Evolutionary conservation across 345 rosid genomes (phyloP), one percentile per base, ranked within the genome.

Genomic region (Kandelia obovata): DNA sequence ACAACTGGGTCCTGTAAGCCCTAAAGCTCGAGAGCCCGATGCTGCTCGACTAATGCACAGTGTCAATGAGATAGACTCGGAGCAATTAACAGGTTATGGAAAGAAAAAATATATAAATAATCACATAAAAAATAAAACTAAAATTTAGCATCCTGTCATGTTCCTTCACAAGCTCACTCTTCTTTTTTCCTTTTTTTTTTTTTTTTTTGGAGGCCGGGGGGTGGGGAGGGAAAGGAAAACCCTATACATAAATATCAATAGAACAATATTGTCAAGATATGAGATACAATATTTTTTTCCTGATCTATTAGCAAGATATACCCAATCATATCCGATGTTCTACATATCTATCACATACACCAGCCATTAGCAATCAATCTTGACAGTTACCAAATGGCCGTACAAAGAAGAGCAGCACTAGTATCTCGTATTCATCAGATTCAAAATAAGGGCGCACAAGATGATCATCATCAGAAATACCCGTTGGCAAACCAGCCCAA

Each of bases 271-370:
- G 19, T 37, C 46, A 32, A 35, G 37, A 16, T 21, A 13, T 70
- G 53, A 55, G 31, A 60, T 17, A 56, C 21, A 20, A 59, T 34
- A 62, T 56, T 60, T 56, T 20, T 51, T 51, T 68, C 61, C 68
- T 61, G 55, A 67, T 52, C 73, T 71, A 68, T 62, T 65, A 27
- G 55, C 23, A 60, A 64, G 72, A 70, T 75, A 70, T 75, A 65
- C 78, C 72, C 73, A 69, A 74, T 67, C 67, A 77, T 65, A 46
- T 53, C 65, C 27, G 13, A 46, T 23, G 30, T 62, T 43, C 66
- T 80, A 70, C 68, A 73, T 67, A 61, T 74, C 55, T 47, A 61
- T 71, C 70, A 68, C 61, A 70, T 77, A 53, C 73, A 69, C 8
- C 64, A 58, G 65, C 47, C 70, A 52, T 26, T 66, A 62, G 66